A percentile compares a stretch with the other conserved stretches of the same genome.
These are phyloP conservation scores for Fusarium papillatum DNA, from an alignment of 2,329 filamentous ascomycete genomes.

Conservation along the genomic window DNA sequence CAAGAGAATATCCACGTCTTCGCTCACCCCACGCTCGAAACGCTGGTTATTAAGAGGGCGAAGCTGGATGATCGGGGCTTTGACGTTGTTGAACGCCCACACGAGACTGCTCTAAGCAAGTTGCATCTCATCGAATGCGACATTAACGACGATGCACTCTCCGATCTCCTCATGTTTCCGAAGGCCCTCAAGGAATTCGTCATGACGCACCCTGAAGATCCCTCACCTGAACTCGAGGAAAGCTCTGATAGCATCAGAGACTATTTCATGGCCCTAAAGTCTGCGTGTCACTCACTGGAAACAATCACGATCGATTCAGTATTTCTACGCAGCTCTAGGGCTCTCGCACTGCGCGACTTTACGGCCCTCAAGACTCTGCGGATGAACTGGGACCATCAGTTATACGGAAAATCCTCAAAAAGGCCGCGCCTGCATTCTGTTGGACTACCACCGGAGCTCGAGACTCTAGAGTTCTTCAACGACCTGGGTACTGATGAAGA, in stretches of 20 bases:
- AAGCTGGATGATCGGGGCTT: slow-evolving; percentile 62
- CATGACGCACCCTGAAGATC: slow-evolving; percentile 58
- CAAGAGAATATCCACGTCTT: slow-evolving; percentile 67
- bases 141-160: slow-evolving; percentile 59
- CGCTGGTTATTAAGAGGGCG: slow-evolving; percentile 58
- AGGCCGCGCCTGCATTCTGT: slow-evolving; percentile 61
- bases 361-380: slow-evolving; percentile 54
- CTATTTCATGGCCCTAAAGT: slow-evolving; percentile 59
- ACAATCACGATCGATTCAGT: slow-evolving; percentile 61
- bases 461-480: slow-evolving; percentile 61
- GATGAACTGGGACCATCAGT: slow-evolving; percentile 62
- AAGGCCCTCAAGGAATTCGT: slow-evolving; percentile 60
- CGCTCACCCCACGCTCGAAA: slow-evolving; percentile 62
- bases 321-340: slow-evolving; percentile 53
- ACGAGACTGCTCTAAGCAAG: slow-evolving; percentile 58
- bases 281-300: slow-evolving; percentile 57
- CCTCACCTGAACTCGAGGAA: slow-evolving; percentile 58
- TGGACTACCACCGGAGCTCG: slow-evolving; percentile 59
- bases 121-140: slow-evolving; percentile 64
- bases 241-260: slow-evolving; percentile 61
- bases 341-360: slow-evolving; percentile 60
- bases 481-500: slow-evolving; percentile 61
- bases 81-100: slow-evolving; percentile 61
- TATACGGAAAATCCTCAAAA: slow-evolving; percentile 60
- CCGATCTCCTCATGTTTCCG: slow-evolving; percentile 57